Evolutionary conservation across 148 eudicot species (phyloP).

Genomic region (Rhododendron vialii): DNA sequence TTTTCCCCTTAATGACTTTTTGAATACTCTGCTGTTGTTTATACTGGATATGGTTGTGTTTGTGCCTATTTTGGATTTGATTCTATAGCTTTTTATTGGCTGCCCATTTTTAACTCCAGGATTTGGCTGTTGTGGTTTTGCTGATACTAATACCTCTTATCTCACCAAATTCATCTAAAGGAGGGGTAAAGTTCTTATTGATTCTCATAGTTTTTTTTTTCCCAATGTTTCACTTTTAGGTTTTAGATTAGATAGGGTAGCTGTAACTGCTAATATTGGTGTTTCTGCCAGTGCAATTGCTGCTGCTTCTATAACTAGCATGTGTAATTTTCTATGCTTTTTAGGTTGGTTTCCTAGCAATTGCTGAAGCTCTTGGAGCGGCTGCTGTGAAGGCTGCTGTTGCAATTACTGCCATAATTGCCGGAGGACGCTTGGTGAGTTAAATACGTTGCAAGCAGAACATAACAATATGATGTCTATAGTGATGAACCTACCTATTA

Average conservation of each 20-base stretch:
- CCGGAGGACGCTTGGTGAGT: constrained; percentile 98
- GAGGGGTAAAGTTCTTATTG: constrained; percentile 71
- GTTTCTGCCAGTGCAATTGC: constrained; percentile 10
- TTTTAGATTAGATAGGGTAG: not conserved
- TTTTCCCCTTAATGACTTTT: constrained; percentile 3
- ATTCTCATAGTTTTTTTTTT: constrained; percentile 9
- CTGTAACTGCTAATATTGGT: not conserved
- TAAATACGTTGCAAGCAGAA: not conserved
- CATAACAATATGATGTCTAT: not conserved
- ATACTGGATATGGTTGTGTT: not conserved
- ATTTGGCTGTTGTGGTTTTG: constrained; percentile 97
- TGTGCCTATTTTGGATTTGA: not conserved
- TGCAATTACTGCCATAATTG: constrained; percentile 93
- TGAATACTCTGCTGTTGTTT: not conserved
- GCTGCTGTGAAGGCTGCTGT: constrained; percentile 97
- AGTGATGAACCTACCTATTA: constrained; percentile 4
- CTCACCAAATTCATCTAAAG: constrained; percentile 98
- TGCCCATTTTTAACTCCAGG: constrained; percentile 40
- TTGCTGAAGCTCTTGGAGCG: constrained; percentile 96
- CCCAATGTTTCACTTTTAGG: not conserved
- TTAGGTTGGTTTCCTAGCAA: constrained; percentile 95
- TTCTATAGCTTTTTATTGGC: not conserved
- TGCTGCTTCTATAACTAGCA: constrained; percentile 3
- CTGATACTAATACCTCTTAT: constrained; percentile 95
- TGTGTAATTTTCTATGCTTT: not conserved